phyloP scores from a whole-genome alignment of 1,284 basidiomycete genomes.

The Apiotrichum gracile region DNA sequence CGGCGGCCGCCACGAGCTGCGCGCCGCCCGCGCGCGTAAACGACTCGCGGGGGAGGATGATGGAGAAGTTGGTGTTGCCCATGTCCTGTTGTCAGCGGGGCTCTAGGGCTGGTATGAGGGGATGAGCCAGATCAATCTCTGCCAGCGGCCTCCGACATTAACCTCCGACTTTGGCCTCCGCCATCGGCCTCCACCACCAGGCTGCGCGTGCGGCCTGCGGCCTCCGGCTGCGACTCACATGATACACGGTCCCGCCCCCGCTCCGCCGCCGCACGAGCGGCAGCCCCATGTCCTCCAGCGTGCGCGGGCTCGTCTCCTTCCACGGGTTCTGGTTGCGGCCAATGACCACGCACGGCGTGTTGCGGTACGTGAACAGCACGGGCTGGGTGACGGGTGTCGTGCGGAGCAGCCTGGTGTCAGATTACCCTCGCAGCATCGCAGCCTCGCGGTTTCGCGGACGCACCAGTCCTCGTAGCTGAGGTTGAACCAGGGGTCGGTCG shows the following conservation, averaged over 20 bases:
- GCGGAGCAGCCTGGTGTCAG: conserved; percentile 67
- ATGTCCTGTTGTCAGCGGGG: conserved; percentile 61
- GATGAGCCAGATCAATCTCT: no score
- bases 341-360: conserved; percentile 85
- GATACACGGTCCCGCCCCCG: conserved; percentile 97
- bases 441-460: conserved; percentile 23
- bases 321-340: conserved; percentile 95
- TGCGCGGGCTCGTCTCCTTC: conserved; percentile 81
- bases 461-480: conserved; percentile 90
- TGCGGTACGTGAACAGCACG: conserved; percentile 80
- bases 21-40: conserved; percentile 81
- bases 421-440: background rate
- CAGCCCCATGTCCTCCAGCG: conserved; percentile 55
- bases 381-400: conserved; percentile 62
- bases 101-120: background rate
- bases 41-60: conserved; percentile 72
- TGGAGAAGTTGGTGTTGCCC: conserved; percentile 96
- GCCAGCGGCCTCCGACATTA: no score
- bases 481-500: conserved; percentile 86
- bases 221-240: conserved; percentile 56
- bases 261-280: conserved; percentile 81
- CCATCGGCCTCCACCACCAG: no score
- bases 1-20: conserved; percentile 68
- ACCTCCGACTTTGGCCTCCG: no score
- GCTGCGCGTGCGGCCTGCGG: no score